Base-by-base conservation (phyloP, 345 rosid genomes). In the Cardiospermum halicacabum region DNA sequence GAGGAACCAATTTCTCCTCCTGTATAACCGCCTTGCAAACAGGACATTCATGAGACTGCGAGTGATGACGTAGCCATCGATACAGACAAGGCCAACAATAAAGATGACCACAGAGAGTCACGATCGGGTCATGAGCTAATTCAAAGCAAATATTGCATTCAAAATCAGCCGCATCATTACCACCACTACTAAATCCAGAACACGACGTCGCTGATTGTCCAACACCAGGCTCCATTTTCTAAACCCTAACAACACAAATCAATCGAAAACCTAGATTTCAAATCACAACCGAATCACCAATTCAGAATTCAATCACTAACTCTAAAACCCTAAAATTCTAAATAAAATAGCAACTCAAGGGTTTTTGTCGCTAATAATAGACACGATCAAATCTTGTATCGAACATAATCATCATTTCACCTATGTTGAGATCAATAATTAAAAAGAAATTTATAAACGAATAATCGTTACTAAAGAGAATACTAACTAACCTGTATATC, bases 91-190 rank as follows among this genome's bases (percentile, higher is more conserved):
- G 96, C 97, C 96, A 94, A 21, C 97, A 94, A 60, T 72, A 91
- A 63, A 94, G 94, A 37, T 94, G 96, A 12, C 97, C 96, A 39
- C 99, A 94, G 25, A 87, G 90, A 10, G 97, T 94, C 10, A 89
- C 86, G 13, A 89, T 83, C 0, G 96, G 93, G 69, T 94, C 99
- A 69, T 83, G 91, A 60, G 97, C 96, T 68, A 89, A 68, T 49
- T 94, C 99, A 1, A 94, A 89, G 74, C 96, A 94, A 45, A 94
- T 94, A 74, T 94, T 94, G 81, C 99, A 94, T 67, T 94, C 96
- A 28, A 90, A 93, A 77, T 85, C 90, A 3, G 85, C 91, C 12
- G 77, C 85, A 62, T 92, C 96, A 65, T 72, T 83, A 48, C 60
- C 25, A 19, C 55, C 73, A 67, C 62, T 74, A 34, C 50, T 72